Conservation (phyloP, 1,139 yeast species). For the Suhomyces coccinellae region DNA sequence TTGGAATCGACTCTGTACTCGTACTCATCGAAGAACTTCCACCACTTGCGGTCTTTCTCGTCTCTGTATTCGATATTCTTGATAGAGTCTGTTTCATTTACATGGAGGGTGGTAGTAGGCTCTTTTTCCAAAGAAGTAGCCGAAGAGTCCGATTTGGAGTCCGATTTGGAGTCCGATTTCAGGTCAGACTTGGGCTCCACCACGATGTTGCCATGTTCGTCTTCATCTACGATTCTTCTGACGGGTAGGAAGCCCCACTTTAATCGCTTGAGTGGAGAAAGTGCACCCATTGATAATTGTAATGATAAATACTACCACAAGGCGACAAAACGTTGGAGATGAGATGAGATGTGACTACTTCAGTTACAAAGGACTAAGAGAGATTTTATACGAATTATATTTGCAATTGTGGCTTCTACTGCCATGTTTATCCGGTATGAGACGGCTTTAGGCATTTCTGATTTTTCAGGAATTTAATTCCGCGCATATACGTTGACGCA, state of each 20-base stretch:
- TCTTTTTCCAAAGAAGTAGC: constrained; percentile 13
- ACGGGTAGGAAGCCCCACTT: constrained; percentile 54
- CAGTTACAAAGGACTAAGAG: background rate
- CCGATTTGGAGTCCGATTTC: constrained; percentile 13
- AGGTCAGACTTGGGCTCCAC: background rate
- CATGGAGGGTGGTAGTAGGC: background rate
- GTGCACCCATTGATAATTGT: background rate
- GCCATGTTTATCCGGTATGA: too few relatives aligned
- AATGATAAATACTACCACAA: too few relatives aligned
- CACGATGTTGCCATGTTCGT: constrained; percentile 13
- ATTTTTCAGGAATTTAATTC: too few relatives aligned
- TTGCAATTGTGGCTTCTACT: background rate
- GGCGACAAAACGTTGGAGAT: background rate
- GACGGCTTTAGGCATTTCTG: too few relatives aligned
- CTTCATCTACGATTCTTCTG: constrained; percentile 47
- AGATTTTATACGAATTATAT: background rate
- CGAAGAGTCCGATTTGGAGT: constrained; percentile 7
- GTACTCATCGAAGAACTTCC: constrained; percentile 61
- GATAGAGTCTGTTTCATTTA: constrained; percentile 2
- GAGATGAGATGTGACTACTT: background rate
- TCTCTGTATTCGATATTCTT: constrained; percentile 50
- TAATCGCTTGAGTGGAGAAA: constrained; percentile 28
- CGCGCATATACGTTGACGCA: too few relatives aligned
- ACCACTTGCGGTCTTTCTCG: constrained; percentile 64
- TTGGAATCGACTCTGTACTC: constrained; percentile 51